Evolutionary conservation across 768 basidiomycete species (phyloP).

Genomic region (Krasilnikovozyma curviuscula): DNA sequence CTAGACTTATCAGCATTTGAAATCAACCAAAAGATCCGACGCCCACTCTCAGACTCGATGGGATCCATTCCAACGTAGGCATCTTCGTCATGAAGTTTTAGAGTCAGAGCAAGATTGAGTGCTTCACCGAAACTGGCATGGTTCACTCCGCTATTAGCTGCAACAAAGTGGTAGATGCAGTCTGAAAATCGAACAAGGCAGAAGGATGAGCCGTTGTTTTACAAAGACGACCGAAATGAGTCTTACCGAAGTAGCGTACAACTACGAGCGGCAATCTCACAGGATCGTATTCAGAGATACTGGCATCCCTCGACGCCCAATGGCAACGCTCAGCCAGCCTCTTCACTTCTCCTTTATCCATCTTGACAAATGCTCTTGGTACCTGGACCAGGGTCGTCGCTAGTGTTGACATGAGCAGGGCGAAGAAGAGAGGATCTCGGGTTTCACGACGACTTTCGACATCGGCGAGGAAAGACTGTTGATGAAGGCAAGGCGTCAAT

Average conservation of each 20-base stretch:
- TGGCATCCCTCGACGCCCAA: slow-evolving; percentile 27
- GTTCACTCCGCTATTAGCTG: no score
- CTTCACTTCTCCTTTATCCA: slow-evolving; percentile 57
- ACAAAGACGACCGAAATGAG: background rate
- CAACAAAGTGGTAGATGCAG: slow-evolving; percentile 3
- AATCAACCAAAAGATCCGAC: no score
- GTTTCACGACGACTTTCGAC: slow-evolving; percentile 61
- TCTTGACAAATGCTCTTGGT: slow-evolving; percentile 63
- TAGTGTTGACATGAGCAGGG: slow-evolving; percentile 72
- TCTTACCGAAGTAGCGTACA: background rate
- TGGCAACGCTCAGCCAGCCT: slow-evolving; percentile 63
- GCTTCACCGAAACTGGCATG: no score
- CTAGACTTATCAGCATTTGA: no score
- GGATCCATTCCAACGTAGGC: no score
- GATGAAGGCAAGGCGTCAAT: slow-evolving; percentile 75
- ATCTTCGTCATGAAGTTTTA: no score
- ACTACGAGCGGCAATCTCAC: no score
- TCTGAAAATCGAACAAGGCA: slow-evolving; percentile 4
- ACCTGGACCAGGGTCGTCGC: slow-evolving; percentile 53
- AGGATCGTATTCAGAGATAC: slow-evolving; percentile 14
- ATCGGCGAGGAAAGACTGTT: slow-evolving; percentile 81
- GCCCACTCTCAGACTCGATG: no score
- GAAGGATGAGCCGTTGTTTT: background rate
- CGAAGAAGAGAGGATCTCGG: slow-evolving; percentile 72
- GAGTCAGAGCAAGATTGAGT: no score